Conservation (phyloP, 139 green algal species). For the Chlorella sp. region DNA sequence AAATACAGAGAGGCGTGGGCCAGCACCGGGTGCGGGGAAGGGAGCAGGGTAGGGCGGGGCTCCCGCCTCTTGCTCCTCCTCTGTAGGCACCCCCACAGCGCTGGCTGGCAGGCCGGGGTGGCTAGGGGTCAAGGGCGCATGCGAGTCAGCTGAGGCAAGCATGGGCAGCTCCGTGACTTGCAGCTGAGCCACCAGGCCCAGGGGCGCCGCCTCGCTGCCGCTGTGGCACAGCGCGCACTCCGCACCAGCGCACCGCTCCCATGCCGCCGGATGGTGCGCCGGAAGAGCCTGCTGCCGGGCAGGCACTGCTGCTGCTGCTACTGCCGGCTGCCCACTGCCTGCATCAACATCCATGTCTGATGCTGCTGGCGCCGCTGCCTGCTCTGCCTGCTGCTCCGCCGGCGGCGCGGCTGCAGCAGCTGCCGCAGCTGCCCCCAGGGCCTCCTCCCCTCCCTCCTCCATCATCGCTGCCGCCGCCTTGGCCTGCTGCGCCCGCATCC, state of each 20-base stretch:
- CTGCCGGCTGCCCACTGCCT: not conserved
- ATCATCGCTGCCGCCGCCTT: not conserved
- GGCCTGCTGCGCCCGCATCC: slow-evolving; percentile 30
- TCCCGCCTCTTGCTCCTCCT: not conserved
- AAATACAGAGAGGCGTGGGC: slow-evolving; percentile 11
- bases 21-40: not conserved
- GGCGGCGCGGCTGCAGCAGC: not conserved
- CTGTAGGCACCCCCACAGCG: not conserved
- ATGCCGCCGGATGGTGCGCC: slow-evolving; percentile 6
- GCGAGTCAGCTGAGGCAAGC: slow-evolving; percentile 9
- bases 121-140: not conserved
- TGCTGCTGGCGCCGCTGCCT: not conserved
- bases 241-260: not conserved
- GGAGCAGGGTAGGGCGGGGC: not conserved
- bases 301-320: not conserved
- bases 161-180: slow-evolving; percentile 11
- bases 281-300: slow-evolving; percentile 1
- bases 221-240: slow-evolving; percentile 42
- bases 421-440: not conserved
- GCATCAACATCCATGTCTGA: slow-evolving; percentile 21
- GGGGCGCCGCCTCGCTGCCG: slow-evolving; percentile 24
- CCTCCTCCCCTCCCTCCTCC: not conserved
- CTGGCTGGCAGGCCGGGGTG: not conserved
- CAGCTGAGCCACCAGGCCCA: slow-evolving; percentile 37
- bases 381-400: not conserved